A percentile compares a stretch with the other conserved stretches of the same genome.
These are phyloP conservation scores for Ustilago nuda DNA, from an alignment of 1,284 basidiomycete genomes.

Conservation along the genomic window DNA sequence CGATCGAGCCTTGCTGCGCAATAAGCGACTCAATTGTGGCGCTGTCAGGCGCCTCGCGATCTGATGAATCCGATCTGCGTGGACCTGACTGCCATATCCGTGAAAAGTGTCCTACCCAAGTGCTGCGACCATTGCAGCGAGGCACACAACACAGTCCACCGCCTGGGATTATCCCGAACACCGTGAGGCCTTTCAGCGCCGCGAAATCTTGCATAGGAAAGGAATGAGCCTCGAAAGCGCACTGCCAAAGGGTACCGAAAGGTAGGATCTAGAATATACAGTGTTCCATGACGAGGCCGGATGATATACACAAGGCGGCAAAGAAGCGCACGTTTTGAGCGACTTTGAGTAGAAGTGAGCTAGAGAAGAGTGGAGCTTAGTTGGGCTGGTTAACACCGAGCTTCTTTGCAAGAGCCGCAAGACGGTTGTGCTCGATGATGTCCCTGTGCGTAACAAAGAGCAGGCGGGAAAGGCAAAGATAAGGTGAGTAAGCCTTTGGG, in stretches of 20 bases:
- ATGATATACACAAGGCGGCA: slow-evolving; percentile 35
- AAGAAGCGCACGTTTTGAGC: slow-evolving; percentile 2
- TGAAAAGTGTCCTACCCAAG: background rate
- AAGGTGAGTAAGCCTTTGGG: slow-evolving; percentile 1
- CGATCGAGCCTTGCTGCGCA: background rate
- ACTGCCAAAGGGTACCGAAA: background rate
- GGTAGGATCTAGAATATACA: slow-evolving; percentile 23
- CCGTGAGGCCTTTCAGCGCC: background rate
- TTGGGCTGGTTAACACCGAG: slow-evolving; percentile 52
- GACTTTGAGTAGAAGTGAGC: background rate
- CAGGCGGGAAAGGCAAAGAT: background rate
- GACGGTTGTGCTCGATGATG: slow-evolving; percentile 68
- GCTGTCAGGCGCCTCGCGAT: background rate
- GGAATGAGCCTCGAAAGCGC: background rate
- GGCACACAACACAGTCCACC: background rate
- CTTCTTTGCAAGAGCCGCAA: slow-evolving; percentile 66
- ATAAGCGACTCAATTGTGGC: background rate
- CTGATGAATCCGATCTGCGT: background rate
- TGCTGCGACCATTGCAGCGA: background rate
- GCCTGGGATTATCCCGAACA: background rate
- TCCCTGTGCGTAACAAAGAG: slow-evolving; percentile 30
- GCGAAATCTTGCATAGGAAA: background rate
- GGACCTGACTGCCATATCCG: background rate
- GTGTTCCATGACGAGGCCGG: slow-evolving; percentile 27
- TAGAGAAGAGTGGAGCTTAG: background rate